A percentile compares a stretch with the other conserved stretches of the same genome.
Conservation (phyloP, 2,329 filamentous ascomycete species). For the Penicillium sp. region DNA sequence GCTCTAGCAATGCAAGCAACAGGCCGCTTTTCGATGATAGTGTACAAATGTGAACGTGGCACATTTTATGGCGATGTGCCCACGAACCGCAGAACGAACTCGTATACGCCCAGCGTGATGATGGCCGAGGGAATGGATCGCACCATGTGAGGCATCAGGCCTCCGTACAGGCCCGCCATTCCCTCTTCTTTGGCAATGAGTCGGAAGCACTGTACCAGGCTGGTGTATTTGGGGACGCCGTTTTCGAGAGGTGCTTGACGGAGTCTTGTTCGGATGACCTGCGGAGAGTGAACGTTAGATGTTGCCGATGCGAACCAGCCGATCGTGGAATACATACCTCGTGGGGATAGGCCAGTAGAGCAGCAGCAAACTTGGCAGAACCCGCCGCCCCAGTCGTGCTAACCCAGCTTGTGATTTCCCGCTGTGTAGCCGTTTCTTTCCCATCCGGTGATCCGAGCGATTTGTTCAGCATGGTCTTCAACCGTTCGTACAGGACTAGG, state of each 20-base stretch:
- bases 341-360: constrained; percentile 36
- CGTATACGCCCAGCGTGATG: constrained; percentile 39
- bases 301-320: not conserved
- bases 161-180: constrained; percentile 36
- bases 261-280: constrained; percentile 38
- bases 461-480: constrained; percentile 30
- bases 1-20: constrained; percentile 1
- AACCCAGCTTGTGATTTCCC: constrained; percentile 28
- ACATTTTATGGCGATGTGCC: constrained; percentile 8
- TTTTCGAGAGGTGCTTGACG: constrained; percentile 37
- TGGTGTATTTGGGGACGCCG: constrained; percentile 36
- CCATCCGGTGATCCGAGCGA: constrained; percentile 21
- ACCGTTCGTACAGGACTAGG: constrained; percentile 36
- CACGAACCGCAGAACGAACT: constrained; percentile 32
- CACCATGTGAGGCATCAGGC: constrained; percentile 36
- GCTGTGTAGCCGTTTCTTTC: constrained; percentile 21
- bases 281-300: not conserved
- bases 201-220: constrained; percentile 36
- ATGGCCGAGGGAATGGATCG: constrained; percentile 37
- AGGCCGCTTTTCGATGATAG: constrained; percentile 8
- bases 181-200: constrained; percentile 37
- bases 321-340: constrained; percentile 23
- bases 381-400: constrained; percentile 36
- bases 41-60: constrained; percentile 15
- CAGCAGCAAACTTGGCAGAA: constrained; percentile 35